A percentile compares a stretch with the other conserved stretches of the same genome.
These are phyloP conservation scores for Hysterangium stoloniferum DNA, from an alignment of 768 basidiomycete species.

Conservation along the genomic window DNA sequence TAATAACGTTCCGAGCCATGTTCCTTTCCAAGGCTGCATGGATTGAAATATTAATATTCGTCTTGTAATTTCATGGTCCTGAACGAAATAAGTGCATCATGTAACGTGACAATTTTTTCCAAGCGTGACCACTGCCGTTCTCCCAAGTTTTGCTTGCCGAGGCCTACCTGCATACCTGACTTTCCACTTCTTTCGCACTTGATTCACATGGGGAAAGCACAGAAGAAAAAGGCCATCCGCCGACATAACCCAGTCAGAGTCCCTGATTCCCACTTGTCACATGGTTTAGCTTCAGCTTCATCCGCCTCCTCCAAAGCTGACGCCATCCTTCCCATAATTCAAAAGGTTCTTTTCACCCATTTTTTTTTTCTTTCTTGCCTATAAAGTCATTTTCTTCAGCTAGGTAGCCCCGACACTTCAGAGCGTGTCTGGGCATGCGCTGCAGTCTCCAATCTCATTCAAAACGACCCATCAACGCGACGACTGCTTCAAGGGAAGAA, in stretches of 20 bases:
- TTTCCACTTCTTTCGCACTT: too few species aligned
- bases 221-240: constrained; percentile 78
- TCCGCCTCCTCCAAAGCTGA: constrained; percentile 69
- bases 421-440: constrained; percentile 97
- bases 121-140: too few species aligned
- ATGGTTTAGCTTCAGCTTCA: constrained; percentile 69
- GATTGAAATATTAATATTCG: too few species aligned
- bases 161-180: too few species aligned
- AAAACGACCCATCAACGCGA: constrained; percentile 90
- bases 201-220: constrained; percentile 92
- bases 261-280: constrained; percentile 84
- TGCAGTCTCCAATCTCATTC: constrained; percentile 90
- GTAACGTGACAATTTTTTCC: too few species aligned
- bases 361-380: constrained; percentile 1
- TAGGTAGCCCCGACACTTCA: constrained; percentile 63
- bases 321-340: constrained; percentile 79
- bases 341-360: constrained; percentile 52
- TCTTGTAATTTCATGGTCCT: too few species aligned
- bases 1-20: too few species aligned
- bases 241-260: constrained; percentile 92
- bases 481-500: constrained; percentile 87
- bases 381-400: constrained; percentile 32
- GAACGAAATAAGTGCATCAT: too few species aligned
- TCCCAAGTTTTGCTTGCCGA: too few species aligned
- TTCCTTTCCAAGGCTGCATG: too few species aligned